phyloP scores from a whole-genome alignment of 805 yeast genomes.

The Komagataella populi region DNA sequence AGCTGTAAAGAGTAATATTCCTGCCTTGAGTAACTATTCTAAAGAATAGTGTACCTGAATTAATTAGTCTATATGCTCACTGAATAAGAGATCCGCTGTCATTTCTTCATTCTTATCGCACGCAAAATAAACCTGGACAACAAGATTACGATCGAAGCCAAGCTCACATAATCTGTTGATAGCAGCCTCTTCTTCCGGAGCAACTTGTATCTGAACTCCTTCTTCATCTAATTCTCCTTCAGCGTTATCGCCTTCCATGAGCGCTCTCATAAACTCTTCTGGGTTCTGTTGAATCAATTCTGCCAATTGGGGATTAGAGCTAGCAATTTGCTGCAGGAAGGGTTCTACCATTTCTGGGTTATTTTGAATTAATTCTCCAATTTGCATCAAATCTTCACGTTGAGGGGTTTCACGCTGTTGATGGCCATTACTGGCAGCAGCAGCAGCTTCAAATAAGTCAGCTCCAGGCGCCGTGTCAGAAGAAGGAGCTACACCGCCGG shows the following conservation, averaged over 20 bases:
- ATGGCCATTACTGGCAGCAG: constrained; percentile 17
- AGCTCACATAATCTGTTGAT: constrained; percentile 79
- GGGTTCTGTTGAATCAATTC: constrained; percentile 72
- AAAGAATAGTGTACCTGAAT: neutral
- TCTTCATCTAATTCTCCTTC: constrained; percentile 27
- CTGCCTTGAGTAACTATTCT: neutral
- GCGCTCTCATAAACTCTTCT: constrained; percentile 70
- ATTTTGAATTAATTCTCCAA: constrained; percentile 68
- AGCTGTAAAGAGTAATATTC: neutral
- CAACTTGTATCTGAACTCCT: constrained; percentile 43
- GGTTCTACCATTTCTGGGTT: constrained; percentile 86
- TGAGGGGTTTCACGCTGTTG: constrained; percentile 12
- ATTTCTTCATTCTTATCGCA: constrained; percentile 96
- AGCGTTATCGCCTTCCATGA: constrained; percentile 44
- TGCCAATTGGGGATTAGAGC: constrained; percentile 75
- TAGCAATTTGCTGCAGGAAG: constrained; percentile 68
- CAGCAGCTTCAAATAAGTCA: constrained; percentile 43
- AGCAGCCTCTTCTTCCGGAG: constrained; percentile 83
- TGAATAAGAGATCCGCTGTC: constrained; percentile 84
- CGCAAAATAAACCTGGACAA: constrained; percentile 89
- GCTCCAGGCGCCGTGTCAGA: constrained; percentile 14
- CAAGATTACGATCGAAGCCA: constrained; percentile 83
- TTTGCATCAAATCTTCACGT: constrained; percentile 29
- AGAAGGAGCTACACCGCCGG: constrained; percentile 5
- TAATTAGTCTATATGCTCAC: constrained; percentile 29